Evolutionary conservation across 2,329 filamentous ascomycete genomes (phyloP), one percentile per base, ranked within the genome.

Genomic region (Sphaerulina musiva): DNA sequence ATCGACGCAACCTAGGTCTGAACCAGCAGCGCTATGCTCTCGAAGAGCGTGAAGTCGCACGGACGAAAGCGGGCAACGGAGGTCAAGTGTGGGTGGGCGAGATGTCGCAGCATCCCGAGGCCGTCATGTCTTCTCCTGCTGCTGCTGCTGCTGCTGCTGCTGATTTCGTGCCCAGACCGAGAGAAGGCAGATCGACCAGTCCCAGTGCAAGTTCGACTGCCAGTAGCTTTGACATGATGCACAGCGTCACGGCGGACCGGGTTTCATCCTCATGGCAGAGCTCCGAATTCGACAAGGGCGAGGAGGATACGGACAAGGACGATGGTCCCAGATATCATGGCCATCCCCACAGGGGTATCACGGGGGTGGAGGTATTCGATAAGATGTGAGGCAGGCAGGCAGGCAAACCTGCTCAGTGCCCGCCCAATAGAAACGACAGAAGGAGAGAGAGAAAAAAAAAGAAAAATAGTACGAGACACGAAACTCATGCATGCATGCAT

Each of bases 1-100:
- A 96, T 71, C 78, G 86, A 29, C 79, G 85, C 48, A 81, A 82
- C 63, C 74, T 95, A 9, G 70, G 81, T 45, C 68, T 76, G 1
- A 60, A 61, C 1, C 61, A 51, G 49, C 53, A 47, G 41, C 57
- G 53, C 4, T 68, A 74, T 17, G 65, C 70, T 43, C 66, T 78
- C 11, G 69, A 73, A 53, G 77, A 79, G 64, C 70, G 70, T 41
- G 73, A 77, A 60, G 62, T 69, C 3, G 54, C 48, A 46, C 56
- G 63, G 31, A 58, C 56, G 7, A 58, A 61, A 60, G 73, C 72
- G 2, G 62, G 70, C 4, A 70, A 76, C 55, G 74, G 76, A 53
- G 72, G 74, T 26, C 68, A 74, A 51, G 62, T 76, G 1, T 71
- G 73, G 54, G 56, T 66, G 7, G 69, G 69, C 4, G 55, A 64